Evolutionary conservation across 768 basidiomycete genomes (phyloP).

Genomic region (Amanita thiersii): DNA sequence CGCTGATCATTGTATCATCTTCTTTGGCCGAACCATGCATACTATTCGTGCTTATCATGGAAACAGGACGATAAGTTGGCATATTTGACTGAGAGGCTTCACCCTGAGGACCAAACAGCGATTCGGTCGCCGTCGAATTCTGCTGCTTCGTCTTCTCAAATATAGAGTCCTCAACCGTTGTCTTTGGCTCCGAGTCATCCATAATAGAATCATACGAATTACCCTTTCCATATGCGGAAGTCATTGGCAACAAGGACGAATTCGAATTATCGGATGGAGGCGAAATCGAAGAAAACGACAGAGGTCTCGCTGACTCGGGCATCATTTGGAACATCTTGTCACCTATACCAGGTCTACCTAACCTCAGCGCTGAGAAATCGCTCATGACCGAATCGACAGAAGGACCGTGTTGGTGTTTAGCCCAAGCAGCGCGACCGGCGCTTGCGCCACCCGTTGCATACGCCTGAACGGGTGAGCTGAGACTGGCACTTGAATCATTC

Average conservation of each 20-base stretch:
- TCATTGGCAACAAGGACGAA: constrained; percentile 1
- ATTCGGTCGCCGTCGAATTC: constrained; percentile 46
- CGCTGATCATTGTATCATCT: constrained; percentile 78
- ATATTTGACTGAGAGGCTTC: constrained; percentile 23
- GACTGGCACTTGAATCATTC: constrained; percentile 52
- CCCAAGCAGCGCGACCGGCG: constrained; percentile 53
- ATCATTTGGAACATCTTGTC: constrained; percentile 81
- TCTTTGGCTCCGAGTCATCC: constrained; percentile 36
- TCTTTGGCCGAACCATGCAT: constrained; percentile 48
- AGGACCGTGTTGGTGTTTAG: constrained; percentile 43
- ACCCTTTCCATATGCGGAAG: constrained; percentile 17
- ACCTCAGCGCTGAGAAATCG: constrained; percentile 47
- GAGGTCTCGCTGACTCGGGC: constrained; percentile 41
- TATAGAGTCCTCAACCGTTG: constrained; percentile 37
- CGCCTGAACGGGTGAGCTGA: constrained; percentile 48
- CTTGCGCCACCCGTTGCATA: constrained; percentile 45
- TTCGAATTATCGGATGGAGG: constrained; percentile 29
- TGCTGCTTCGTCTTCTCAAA: constrained; percentile 56
- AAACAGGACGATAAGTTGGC: constrained; percentile 53
- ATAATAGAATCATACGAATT: constrained; percentile 61
- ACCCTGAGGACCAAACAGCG: constrained; percentile 55
- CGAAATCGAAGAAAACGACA: constrained; percentile 59
- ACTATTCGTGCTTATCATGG: constrained; percentile 46
- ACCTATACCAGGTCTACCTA: constrained; percentile 67
- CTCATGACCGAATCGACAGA: constrained; percentile 64